Base-by-base conservation (phyloP, 169 alveolate genomes). In the Cryptosporidium xiaoi region DNA sequence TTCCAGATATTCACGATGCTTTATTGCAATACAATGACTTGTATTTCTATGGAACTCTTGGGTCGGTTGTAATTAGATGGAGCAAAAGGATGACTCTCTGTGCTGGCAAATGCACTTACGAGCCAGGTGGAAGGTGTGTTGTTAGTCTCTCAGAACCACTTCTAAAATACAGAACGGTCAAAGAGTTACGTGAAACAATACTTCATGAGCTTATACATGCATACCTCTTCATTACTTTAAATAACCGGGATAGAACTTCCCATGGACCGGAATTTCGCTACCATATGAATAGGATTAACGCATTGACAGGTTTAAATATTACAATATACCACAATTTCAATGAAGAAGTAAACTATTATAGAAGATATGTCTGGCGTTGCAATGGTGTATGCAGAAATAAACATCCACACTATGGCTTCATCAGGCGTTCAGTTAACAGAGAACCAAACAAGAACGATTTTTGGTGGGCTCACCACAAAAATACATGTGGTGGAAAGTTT, bases 201-300 rank as follows among this genome's bases (percentile, higher is more conserved):
- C 91, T 97, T 29, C 99, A 97, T 83, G 99, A 97, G 91, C 96
- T 97, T 98, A 97, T 97, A 66, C 99, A 97, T 71, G 99, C 99
- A 20, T 95, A 94, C 65, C 84, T 97, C 51, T 96, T 95, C 77
- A 71, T 97, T 10, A 95, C 97, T 40, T 82, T 91, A 44, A 67
- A 85, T 18, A 82, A 91, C 66, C 82, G 91, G 40, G 90, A 90
- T 67, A 90, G 94, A 64, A 96, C 92, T 62, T 98, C 96, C 8
- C 98, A 96, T 69, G 98, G 98, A 5, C 93, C 93, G 94, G 96
- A 94, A 34, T 97, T 97, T 83, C 46, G 93, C 66, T 83, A 83
- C 65, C 95, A 93, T 82, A 97, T 97, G 99, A 65, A 91, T 33
- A 83, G 95, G 18, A 93, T 97, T 10, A 97, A 97, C 84, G 83